Base-by-base conservation (phyloP, 2,329 filamentous ascomycete genomes). In the Fusarium sp. region DNA sequence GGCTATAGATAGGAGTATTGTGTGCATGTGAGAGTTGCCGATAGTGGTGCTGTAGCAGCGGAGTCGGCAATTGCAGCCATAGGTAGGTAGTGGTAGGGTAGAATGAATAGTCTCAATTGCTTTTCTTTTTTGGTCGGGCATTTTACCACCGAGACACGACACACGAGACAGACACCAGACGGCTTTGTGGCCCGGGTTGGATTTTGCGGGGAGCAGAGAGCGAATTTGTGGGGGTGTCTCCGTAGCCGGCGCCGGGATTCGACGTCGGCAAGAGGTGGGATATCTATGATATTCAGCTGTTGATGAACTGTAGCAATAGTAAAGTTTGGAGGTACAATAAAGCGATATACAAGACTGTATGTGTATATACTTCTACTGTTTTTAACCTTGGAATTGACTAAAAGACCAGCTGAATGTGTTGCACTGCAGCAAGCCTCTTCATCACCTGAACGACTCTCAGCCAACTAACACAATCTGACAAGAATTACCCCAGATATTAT, bases 141-240 rank as follows among this genome's bases (percentile, higher is more conserved):
- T 55, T 67, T 63, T 63, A 63, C 40, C n/a, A 53, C 53, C 67
- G 64, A 69, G 52, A 54, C 61, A 64, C 56, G 40, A 62, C 56
- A 61, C 56, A 60, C 56, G 36, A 44, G 31, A 44, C 24, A 45
- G 28, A n/a, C 28, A 31, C 28, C 28, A 10, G 43, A 43, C 57
- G 68, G 63, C 46, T 52, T 64, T 66, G 59, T 62, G 66, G 66
- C 55, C 55, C 46, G 46, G 62, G n/a, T 55, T 59, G 46, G 45
- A 48, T 68, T 70, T 71, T 70, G 67, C 67, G 67, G 67, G 63
- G 67, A 57, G 59, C 39, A 44, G 42, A 69, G 51, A 64, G n/a
- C 24, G 17, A 45, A 53, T 65, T 70, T 71, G 67, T 71, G 67
- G 67, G 43, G 67, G 33, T 46, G 34, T 31, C 14, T 68, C 54